phyloP scores from a whole-genome alignment of 1,284 basidiomycete species.

The Stygiomarasmius scandens region DNA sequence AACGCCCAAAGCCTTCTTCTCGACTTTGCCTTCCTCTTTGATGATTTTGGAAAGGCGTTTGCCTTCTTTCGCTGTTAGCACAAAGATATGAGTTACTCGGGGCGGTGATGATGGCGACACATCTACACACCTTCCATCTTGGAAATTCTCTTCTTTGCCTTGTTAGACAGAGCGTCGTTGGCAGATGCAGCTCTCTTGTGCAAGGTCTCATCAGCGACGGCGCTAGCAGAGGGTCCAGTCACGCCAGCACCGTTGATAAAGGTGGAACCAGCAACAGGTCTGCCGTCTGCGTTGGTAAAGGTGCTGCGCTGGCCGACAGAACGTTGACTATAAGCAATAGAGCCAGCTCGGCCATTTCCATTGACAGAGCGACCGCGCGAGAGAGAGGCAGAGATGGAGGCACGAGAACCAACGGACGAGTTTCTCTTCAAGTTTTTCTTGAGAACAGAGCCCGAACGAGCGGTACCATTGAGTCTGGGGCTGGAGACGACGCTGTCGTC shows the following conservation, averaged over 20 bases:
- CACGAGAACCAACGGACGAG: neutral
- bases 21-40: constrained; percentile 52
- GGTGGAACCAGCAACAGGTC: constrained; percentile 40
- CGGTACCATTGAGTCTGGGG: neutral
- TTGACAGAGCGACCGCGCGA: constrained; percentile 6
- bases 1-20: constrained; percentile 48
- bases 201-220: constrained; percentile 38
- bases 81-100: constrained; percentile 2
- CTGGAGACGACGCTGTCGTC: neutral
- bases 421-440: constrained; percentile 1
- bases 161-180: constrained; percentile 44
- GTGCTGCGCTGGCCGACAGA: constrained; percentile 23
- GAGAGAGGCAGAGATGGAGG: constrained; percentile 9
- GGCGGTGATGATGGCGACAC: neutral
- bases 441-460: constrained; percentile 11
- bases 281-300: constrained; percentile 37
- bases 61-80: constrained; percentile 44
- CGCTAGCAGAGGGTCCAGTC: constrained; percentile 39
- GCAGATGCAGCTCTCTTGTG: constrained; percentile 40
- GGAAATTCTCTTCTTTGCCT: constrained; percentile 47
- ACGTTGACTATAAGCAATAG: constrained; percentile 7
- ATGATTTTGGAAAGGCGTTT: constrained; percentile 56
- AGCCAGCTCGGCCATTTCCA: constrained; percentile 15
- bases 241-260: constrained; percentile 54
- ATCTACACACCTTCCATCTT: constrained; percentile 48